Base-by-base conservation (phyloP, 73 alveolate genomes). In the Tetrahymena malaccensis region DNA sequence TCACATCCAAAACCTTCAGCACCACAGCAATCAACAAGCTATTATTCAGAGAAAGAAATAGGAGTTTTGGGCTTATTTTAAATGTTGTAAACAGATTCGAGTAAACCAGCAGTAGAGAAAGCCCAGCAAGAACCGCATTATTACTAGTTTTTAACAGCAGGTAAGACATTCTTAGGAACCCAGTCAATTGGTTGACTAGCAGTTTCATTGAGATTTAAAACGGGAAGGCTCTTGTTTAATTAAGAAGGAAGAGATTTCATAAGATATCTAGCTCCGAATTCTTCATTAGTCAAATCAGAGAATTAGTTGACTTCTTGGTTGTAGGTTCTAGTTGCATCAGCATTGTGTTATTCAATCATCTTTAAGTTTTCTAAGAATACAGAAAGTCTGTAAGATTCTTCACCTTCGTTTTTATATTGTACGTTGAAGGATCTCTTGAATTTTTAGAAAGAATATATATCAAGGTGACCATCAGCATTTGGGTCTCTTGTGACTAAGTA, bases 211-310 rank as follows among this genome's bases (percentile, higher is more conserved):
- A 70, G 25, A 6, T 25, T 31, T 21, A 70, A 70, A 12, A 22
- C 19, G 31, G 89, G 43, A n/a, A 70, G 89, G 37, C 25, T 31
- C 37, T 70, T 70, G 37, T 70, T 70, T 15, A 70, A 22, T 70
- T 70, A 12, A 10, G 83, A 50, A 70, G 89, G 89, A 31, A 70
- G 89, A 70, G 89, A 70, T 17, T 70, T n/a, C 89, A 70, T 70
- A 70, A 70, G 89, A 70, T 70, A 70, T 70, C 89, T 70, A 70
- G 89, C 9, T 22, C 3, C 1, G 93, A 83, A 95, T 57, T 97
- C 99, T 27, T 85, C 98, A 15, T 94, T 95, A 70, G 99, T 94
- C 95, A 94, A 93, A 55, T 96, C 98, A 35, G 98, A 93, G 96
- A 97, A 97, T 93, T 96, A 25, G 95, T 96, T 97, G 96, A 95